Evolutionary conservation across 1,139 yeast species (phyloP), one percentile per base, ranked within the genome.

Genomic region (Saccharomyces pastorianus): DNA sequence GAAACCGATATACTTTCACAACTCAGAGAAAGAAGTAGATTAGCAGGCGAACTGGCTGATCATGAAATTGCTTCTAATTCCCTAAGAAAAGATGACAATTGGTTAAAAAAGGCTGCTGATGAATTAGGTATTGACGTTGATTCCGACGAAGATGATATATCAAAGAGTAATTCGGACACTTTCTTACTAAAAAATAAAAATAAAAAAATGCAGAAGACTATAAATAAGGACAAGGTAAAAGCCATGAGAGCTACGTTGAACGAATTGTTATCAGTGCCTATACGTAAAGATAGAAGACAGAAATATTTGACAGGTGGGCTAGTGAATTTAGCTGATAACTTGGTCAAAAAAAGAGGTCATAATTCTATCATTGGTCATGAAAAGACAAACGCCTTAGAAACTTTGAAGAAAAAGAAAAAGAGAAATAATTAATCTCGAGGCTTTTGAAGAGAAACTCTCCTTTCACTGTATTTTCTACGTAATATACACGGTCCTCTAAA

Each of bases 51-150:
- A 63, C 75, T 95, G 53, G 90, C 95, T 0, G 95, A 88, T 61
- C 76, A 87, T 20, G 81, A 80, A 49, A 74, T 85, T 20, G 78
- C 84, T 0, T 73, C 80, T 11, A 76, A 82, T 11, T 80, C 87
- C 2, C 73, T 83, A 49, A 78, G 79, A 44, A 88, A 89, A 64
- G 95, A 88, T 61, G 82, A 81, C 55, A 76, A 81, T 28, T 91
- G 98, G 97, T 76, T 90, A 56, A 80, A 81, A 56, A 84, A 89
- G 66, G 97, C 97, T 0, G 99, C 98, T 0, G 95, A 86, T 52
- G 99, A 93, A 55, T 76, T 95, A 54, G 99, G 96, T 4, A 73
- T 91, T 34, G 95, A 86, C 48, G 55, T 66, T 2, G 71, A 82
- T 53, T 76, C 79, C 42, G 90, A 84, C 54, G 76, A 84, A 54